A percentile compares a stretch with the other conserved stretches of the same genome.
Evolutionary conservation across 1,139 yeast species (phyloP).

Genomic region (Candida freyschussii): DNA sequence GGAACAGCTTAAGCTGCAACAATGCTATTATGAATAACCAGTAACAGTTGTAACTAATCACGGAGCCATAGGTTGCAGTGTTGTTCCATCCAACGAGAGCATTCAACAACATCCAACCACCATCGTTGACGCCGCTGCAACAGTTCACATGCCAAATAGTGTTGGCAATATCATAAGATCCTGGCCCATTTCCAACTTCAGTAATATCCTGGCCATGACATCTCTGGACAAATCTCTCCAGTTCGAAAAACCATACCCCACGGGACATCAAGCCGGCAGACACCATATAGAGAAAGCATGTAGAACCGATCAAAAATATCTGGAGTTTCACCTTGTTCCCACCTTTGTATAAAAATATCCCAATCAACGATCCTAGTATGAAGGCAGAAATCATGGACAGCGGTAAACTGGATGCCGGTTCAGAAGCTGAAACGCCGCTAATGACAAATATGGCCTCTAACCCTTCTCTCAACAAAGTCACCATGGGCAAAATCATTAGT

Average conservation of each 20-base stretch:
- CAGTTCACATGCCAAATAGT: constrained; percentile 96
- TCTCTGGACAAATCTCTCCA: constrained; percentile 55
- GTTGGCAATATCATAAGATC: constrained; percentile 77
- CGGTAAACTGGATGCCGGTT: constrained; percentile 69
- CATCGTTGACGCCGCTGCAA: constrained; percentile 86
- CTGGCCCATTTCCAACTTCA: constrained; percentile 91
- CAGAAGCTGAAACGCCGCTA: constrained; percentile 74
- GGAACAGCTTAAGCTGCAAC: constrained; percentile 46
- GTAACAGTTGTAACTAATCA: constrained; percentile 66
- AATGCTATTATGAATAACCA: constrained; percentile 64
- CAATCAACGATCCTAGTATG: constrained; percentile 60
- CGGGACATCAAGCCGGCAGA: constrained; percentile 88
- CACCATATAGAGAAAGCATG: constrained; percentile 80
- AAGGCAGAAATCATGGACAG: constrained; percentile 73
- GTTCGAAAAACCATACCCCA: constrained; percentile 87
- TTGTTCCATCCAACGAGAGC: constrained; percentile 96
- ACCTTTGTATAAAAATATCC: constrained; percentile 65
- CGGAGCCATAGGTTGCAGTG: constrained; percentile 90
- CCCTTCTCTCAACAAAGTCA: constrained; percentile 83
- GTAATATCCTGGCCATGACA: constrained; percentile 85
- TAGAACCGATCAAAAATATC: constrained; percentile 73
- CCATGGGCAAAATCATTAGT: constrained; percentile 70
- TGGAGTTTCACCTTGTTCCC: constrained; percentile 78
- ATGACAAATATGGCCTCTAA: constrained; percentile 84
- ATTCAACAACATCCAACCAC: constrained; percentile 91